phyloP scores from a whole-genome alignment of 2,329 filamentous ascomycete genomes.

The Chaetomiaceae sp. region DNA sequence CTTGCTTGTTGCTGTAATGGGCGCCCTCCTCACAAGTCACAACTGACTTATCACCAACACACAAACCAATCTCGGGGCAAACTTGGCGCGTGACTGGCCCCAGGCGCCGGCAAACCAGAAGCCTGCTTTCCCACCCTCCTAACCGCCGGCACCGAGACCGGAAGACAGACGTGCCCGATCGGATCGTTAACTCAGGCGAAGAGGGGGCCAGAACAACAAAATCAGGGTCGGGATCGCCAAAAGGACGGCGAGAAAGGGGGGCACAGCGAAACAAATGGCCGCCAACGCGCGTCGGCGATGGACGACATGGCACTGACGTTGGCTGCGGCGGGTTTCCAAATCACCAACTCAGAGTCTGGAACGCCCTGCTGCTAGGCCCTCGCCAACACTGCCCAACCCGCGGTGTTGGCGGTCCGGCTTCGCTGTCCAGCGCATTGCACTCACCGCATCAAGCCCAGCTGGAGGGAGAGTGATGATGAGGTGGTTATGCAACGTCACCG shows the following conservation, averaged over 20 bases:
- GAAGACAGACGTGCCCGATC: not conserved
- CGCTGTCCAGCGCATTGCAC: slow-evolving; percentile 6
- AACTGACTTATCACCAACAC: slow-evolving; percentile 14
- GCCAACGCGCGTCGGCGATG: slow-evolving; percentile 4
- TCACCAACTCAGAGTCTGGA: not conserved
- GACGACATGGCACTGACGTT: not conserved
- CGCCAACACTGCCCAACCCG: slow-evolving; percentile 9
- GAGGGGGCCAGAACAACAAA: not conserved
- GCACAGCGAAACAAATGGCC: not conserved
- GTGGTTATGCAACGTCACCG: slow-evolving; percentile 15
- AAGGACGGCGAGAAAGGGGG: not conserved
- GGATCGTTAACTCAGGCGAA: too few species aligned
- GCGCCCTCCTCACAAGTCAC: not conserved
- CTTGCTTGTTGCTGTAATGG: slow-evolving; percentile 3
- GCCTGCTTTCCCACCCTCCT: slow-evolving; percentile 1
- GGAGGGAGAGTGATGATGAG: not conserved
- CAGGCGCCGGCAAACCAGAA: not conserved
- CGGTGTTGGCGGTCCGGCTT: not conserved
- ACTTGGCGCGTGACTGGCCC: not conserved
- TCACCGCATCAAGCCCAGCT: not conserved
- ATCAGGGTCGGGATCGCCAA: not conserved
- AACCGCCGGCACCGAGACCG: not conserved
- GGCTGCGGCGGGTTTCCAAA: slow-evolving; percentile 4
- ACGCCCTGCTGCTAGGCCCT: not conserved
- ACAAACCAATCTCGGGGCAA: slow-evolving; percentile 4